phyloP scores from a whole-genome alignment of 164 flowering plant genomes.

The Nymphaea colorata region DNA sequence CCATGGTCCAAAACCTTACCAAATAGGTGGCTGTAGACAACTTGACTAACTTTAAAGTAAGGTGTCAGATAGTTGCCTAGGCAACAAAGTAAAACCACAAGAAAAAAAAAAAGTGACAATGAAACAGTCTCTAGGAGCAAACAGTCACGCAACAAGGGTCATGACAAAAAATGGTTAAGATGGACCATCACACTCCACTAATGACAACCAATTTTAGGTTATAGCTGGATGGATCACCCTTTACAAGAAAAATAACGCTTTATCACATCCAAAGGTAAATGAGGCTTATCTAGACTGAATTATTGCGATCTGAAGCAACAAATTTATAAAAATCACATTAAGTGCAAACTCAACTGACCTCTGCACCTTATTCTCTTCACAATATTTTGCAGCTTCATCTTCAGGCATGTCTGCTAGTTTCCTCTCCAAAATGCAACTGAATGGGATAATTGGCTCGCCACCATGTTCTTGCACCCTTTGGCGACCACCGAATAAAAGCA shows the following conservation, averaged over 20 bases:
- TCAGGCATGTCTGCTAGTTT: constrained; percentile 78
- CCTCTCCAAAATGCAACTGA: constrained; percentile 77
- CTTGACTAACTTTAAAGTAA: no score
- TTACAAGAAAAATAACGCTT: background rate
- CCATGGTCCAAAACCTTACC: no score
- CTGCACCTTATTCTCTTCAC: constrained; percentile 84
- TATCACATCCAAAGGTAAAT: background rate
- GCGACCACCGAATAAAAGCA: background rate
- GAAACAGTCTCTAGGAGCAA: no score
- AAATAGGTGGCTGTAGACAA: no score
- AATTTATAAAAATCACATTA: background rate
- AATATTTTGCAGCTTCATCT: constrained; percentile 87
- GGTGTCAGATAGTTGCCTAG: no score
- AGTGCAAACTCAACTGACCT: constrained; percentile 42
- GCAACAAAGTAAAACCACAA: no score
- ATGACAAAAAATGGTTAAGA: no score
- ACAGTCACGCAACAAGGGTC: no score
- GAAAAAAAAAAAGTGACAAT: no score
- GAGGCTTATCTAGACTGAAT: background rate
- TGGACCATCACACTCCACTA: no score
- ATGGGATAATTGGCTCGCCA: constrained; percentile 80
- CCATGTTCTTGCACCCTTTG: constrained; percentile 98
- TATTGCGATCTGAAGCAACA: background rate
- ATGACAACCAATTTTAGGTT: no score
- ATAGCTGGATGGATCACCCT: background rate